These are phyloP conservation scores for Fusarium sp. DNA, from an alignment of 2,329 filamentous ascomycete genomes.

Conservation along the genomic window DNA sequence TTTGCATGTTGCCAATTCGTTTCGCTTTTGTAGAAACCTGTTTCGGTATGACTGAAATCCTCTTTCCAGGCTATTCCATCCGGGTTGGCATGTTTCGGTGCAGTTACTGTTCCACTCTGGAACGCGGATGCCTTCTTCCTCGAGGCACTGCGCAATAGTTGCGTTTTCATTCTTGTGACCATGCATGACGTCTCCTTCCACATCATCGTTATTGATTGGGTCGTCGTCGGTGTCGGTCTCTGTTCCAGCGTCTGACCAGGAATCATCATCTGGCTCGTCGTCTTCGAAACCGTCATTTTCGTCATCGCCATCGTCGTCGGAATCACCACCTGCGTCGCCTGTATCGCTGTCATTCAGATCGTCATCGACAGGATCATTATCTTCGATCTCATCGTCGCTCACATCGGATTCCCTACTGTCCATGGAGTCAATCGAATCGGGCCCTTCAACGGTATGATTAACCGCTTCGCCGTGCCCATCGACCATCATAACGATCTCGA, in stretches of 20 bases:
- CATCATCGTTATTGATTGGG: background rate
- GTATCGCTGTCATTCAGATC: background rate
- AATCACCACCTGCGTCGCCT: background rate
- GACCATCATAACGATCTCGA: background rate
- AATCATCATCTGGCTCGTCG: accelerated
- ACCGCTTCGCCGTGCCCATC: background rate
- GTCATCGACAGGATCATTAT: background rate
- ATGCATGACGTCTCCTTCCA: background rate
- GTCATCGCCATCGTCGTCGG: background rate
- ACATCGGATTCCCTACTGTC: background rate
- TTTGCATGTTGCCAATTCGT: background rate
- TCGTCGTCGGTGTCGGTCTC: background rate
- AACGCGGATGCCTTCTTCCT: background rate
- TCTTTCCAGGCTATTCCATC: background rate
- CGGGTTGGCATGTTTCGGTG: background rate
- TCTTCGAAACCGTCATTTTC: background rate
- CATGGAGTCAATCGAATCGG: background rate
- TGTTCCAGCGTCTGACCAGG: background rate
- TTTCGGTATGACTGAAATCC: background rate
- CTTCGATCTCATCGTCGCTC: background rate
- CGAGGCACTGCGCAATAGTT: background rate
- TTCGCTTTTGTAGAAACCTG: background rate
- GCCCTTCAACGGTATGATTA: background rate
- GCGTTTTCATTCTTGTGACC: background rate
- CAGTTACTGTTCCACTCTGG: conserved; percentile 9